A percentile compares a stretch with the other conserved stretches of the same genome.
Evolutionary conservation across 768 basidiomycete genomes (phyloP).

Genomic region (Lentinula detonsa): DNA sequence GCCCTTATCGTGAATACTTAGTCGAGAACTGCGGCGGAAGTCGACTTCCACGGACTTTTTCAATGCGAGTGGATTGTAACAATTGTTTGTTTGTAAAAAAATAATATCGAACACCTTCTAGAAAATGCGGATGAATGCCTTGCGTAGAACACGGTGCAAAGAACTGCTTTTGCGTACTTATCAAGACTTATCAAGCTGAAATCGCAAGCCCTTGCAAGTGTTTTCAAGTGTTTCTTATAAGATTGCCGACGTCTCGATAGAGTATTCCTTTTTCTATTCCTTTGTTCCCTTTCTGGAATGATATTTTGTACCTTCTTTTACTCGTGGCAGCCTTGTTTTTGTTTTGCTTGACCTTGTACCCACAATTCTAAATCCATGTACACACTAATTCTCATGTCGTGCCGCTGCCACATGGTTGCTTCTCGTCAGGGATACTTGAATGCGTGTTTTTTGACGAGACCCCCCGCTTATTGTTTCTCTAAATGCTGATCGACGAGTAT

Average conservation of each 20-base stretch:
- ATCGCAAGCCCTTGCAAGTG: neutral
- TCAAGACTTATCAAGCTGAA: neutral
- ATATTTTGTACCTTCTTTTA: neutral
- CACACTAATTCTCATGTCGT: neutral
- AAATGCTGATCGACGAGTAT: conserved; percentile 1
- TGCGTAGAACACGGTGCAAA: too few species aligned
- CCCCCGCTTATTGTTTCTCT: neutral
- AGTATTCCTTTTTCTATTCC: neutral
- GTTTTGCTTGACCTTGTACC: neutral
- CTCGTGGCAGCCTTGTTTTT: neutral
- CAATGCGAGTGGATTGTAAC: neutral
- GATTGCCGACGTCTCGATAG: neutral
- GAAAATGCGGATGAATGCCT: neutral
- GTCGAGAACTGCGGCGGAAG: neutral
- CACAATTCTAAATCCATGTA: neutral
- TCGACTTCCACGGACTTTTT: neutral
- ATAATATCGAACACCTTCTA: neutral
- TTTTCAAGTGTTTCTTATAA: neutral
- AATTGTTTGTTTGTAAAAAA: neutral
- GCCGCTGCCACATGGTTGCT: conserved; percentile 4
- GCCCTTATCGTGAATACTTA: conserved; percentile 38
- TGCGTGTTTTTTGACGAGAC: neutral
- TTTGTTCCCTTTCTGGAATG: neutral
- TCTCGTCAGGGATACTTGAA: neutral
- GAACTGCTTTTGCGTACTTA: neutral